These are phyloP conservation scores for Oxytropis ochrocephala DNA, from an alignment of 306 rosid species.

Conservation along the genomic window DNA sequence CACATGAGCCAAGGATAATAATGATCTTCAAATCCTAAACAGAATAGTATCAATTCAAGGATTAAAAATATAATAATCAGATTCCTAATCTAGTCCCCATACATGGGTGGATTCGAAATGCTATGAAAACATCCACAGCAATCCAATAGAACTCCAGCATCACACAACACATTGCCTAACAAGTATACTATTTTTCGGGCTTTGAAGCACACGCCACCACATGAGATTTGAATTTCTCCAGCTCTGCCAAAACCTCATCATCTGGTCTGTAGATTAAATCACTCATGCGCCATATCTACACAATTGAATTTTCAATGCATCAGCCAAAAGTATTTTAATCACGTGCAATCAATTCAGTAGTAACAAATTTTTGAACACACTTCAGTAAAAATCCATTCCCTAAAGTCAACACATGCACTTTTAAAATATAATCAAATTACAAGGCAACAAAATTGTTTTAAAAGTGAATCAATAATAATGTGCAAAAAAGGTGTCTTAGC, in stretches of 20 bases:
- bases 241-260: conserved; percentile 90
- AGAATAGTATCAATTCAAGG: too few species aligned
- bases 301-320: neutral
- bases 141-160: too few species aligned
- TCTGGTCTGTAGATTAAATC: conserved; percentile 94
- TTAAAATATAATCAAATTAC: neutral
- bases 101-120: too few species aligned
- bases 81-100: too few species aligned
- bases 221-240: conserved; percentile 91
- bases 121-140: neutral
- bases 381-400: neutral
- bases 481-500: too few species aligned
- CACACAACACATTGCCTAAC: neutral
- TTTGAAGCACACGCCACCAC: conserved; percentile 79
- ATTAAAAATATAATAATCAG: too few species aligned
- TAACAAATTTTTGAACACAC: neutral
- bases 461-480: too few species aligned
- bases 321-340: neutral
- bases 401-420: neutral
- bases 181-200: conserved; percentile 33
- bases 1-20: too few species aligned
- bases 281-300: conserved; percentile 99
- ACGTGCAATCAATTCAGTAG: neutral
- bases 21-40: too few species aligned
- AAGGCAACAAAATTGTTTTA: neutral